Percentiles rank a stretch among this genome's conserved stretches.
phyloP scores from a whole-genome alignment of 2,329 filamentous ascomycete species.

The Ramularia collo-cygni region DNA sequence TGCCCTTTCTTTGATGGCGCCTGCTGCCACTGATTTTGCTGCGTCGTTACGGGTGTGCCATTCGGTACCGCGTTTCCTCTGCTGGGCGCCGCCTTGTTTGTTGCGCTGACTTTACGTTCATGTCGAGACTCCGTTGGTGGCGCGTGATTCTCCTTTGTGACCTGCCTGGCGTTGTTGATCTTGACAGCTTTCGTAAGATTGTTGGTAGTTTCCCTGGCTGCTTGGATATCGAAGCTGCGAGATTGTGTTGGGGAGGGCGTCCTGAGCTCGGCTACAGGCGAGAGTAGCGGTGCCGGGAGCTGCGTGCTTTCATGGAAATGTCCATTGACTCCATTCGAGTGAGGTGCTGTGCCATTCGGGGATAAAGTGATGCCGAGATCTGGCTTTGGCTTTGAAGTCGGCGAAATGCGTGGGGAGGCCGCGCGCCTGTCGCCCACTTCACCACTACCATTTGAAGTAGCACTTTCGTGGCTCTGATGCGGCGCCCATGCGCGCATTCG shows the following conservation, averaged over 20 bases:
- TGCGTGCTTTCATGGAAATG: conserved; percentile 14
- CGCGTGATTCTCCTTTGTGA: conserved; percentile 17
- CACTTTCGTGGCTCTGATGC: conserved; percentile 2
- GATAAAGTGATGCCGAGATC: conserved; percentile 17
- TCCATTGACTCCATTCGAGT: conserved; percentile 14
- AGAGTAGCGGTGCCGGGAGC: conserved; percentile 44
- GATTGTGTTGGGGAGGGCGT: conserved; percentile 61
- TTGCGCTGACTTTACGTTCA: conserved; percentile 22
- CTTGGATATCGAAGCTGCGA: conserved; percentile 46
- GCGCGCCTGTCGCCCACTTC: not conserved
- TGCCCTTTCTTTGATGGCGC: conserved; percentile 23
- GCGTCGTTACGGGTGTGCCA: conserved; percentile 4
- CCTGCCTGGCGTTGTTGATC: conserved; percentile 25
- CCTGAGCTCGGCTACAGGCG: conserved; percentile 67
- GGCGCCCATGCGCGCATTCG: conserved; percentile 5
- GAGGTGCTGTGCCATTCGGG: conserved; percentile 17
- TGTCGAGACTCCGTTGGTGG: conserved; percentile 11
- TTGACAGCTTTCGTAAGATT: conserved; percentile 22
- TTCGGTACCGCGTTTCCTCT: conserved; percentile 4
- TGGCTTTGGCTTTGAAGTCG: conserved; percentile 12
- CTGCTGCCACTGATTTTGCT: conserved; percentile 25
- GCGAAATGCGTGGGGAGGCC: conserved; percentile 9
- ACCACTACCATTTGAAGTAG: not conserved
- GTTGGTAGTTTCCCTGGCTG: conserved; percentile 22
- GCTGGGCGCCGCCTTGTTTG: conserved; percentile 7